A percentile compares a stretch with the other conserved stretches of the same genome.
phyloP scores from a whole-genome alignment of 371 early-diverging fungal species.

The Saksenaea vasiformis region DNA sequence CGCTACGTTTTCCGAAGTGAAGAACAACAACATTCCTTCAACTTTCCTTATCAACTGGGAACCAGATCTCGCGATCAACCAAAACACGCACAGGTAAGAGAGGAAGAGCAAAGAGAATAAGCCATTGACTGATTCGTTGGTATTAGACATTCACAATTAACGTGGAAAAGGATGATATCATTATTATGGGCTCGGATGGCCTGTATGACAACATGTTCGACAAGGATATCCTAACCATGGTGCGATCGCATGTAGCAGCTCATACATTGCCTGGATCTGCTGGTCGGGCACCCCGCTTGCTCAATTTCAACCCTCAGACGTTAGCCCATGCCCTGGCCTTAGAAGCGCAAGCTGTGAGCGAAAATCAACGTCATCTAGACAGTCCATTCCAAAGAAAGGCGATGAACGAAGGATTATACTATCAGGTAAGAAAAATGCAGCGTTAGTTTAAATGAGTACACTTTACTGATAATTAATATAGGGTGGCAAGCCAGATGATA shows the following conservation, averaged over 20 bases:
- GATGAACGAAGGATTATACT: conserved; percentile 71
- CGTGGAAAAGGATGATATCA: conserved; percentile 73
- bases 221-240: conserved; percentile 74
- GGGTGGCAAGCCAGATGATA: conserved; percentile 85
- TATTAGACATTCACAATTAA: conserved; percentile 64
- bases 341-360: conserved; percentile 73
- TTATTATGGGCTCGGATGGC: conserved; percentile 76
- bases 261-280: conserved; percentile 32
- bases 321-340: conserved; percentile 76
- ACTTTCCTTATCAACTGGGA: conserved; percentile 78
- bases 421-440: conserved; percentile 37
- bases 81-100: conserved; percentile 63
- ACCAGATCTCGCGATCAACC: conserved; percentile 64
- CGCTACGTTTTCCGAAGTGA: conserved; percentile 88
- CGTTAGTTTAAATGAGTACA: background rate
- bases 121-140: background rate
- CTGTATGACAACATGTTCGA: conserved; percentile 82
- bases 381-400: conserved; percentile 85
- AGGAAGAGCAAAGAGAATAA: background rate
- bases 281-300: conserved; percentile 25
- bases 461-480: conserved; percentile 34
- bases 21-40: conserved; percentile 83
- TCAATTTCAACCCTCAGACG: conserved; percentile 60
- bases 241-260: conserved; percentile 58
- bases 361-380: conserved; percentile 66